Evolutionary conservation across 441 rosid species (phyloP), one percentile per base, ranked within the genome.

Genomic region (Populus tomentosa): DNA sequence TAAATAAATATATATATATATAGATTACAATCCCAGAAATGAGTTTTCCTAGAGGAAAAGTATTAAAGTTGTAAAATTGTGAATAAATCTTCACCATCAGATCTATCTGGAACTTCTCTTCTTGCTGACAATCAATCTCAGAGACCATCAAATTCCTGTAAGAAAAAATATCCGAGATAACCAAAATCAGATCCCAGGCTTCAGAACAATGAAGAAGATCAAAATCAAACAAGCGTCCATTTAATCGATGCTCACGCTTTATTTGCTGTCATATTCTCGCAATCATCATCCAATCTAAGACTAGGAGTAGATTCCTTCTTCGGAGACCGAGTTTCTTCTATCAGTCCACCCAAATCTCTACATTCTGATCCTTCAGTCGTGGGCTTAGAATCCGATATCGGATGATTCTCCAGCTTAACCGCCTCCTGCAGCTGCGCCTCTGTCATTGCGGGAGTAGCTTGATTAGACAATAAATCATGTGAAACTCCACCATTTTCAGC

Each of bases 41-140:
- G 32, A 32, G 10, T 28, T 35, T 33, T 67, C 32, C 13, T 21
- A 23, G 20, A 32, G 0, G 66, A 2, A 62, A 28, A 40, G 42
- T 33, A 69, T 30, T 6, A 33, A 64, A 50, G 11, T 50, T 9
- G 38, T 20, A 7, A 56, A 76, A 67, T 32, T 10, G 10, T 50
- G 50, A 61, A 4, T 74, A 70, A 75, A 61, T 77, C 82, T 85
- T 76, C 82, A 94, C 99, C 99, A 96, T 96, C 88, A 94, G 95
- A 94, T 96, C 99, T 90, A 96, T 96, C 87, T 88, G 94, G 76
- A 90, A 93, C 87, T 90, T 96, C 83, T 87, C 96, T 30, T 88
- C 93, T 38, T 86, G 85, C 75, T 77, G 86, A 70, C 56, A 84
- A 80, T 86, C 93, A 28, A 40, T 71, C 78, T 85, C 96, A 71